Evolutionary conservation across 1,139 yeast species (phyloP).

Genomic region (Arxiozyma bovina): DNA sequence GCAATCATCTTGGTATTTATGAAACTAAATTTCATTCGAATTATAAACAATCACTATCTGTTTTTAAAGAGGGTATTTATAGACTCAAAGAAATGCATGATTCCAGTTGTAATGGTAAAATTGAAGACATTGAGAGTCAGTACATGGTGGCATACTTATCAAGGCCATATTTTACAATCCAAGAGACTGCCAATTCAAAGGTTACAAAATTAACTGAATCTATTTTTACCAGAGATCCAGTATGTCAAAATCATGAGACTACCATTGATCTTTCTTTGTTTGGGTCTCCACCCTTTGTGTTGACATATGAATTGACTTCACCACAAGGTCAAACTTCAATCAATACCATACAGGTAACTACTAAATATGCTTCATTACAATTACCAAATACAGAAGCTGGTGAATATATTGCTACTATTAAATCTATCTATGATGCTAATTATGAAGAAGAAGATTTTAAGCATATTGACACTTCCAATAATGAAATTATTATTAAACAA

Average conservation of each 20-base stretch:
- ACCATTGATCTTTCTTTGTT: slow-evolving; percentile 41
- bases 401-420: slow-evolving; percentile 50
- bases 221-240: slow-evolving; percentile 30
- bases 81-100: slow-evolving; percentile 50
- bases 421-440: slow-evolving; percentile 55
- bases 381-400: slow-evolving; percentile 43
- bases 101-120: slow-evolving; percentile 59
- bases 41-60: slow-evolving; percentile 36
- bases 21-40: slow-evolving; percentile 31
- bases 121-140: slow-evolving; percentile 31
- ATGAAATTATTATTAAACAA: slow-evolving; percentile 45
- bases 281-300: slow-evolving; percentile 67
- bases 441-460: slow-evolving; percentile 44
- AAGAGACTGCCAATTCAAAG: slow-evolving; percentile 26
- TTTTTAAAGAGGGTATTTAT: slow-evolving; percentile 55
- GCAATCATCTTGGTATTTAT: slow-evolving; percentile 22
- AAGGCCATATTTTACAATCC: slow-evolving; percentile 45
- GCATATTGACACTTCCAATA: slow-evolving; percentile 24
- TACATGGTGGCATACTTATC: slow-evolving; percentile 44
- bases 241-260: slow-evolving; percentile 44
- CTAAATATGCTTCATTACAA: slow-evolving; percentile 41
- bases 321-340: slow-evolving; percentile 44
- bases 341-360: slow-evolving; percentile 41
- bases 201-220: slow-evolving; percentile 9
- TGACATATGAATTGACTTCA: slow-evolving; percentile 55